A percentile compares a stretch with the other conserved stretches of the same genome.
These are phyloP conservation scores for Mimosa pudica DNA, from an alignment of 306 rosid species.

Conservation along the genomic window DNA sequence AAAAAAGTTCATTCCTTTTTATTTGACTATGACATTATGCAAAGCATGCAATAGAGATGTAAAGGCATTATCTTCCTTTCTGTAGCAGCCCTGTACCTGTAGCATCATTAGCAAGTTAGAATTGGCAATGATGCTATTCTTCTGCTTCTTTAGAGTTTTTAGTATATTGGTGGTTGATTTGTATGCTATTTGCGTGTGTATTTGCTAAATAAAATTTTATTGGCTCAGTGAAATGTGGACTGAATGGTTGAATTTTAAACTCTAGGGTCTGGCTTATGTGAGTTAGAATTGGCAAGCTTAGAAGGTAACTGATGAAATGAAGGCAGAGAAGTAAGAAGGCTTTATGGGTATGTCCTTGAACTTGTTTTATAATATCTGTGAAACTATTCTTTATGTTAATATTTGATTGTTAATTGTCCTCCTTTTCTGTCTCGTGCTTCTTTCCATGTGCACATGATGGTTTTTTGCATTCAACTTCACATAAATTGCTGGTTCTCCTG, in stretches of 20 bases:
- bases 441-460: background rate
- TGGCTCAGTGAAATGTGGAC: background rate
- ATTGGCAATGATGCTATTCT: background rate
- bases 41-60: background rate
- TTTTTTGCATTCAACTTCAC: background rate
- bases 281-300: background rate
- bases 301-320: background rate
- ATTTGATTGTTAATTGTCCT: background rate
- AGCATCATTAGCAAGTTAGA: background rate
- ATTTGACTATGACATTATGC: background rate
- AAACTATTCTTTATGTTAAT: background rate
- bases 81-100: background rate
- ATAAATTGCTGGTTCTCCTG: background rate
- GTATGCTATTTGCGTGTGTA: background rate
- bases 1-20: background rate
- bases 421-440: background rate
- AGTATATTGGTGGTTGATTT: background rate
- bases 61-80: background rate
- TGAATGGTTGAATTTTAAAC: background rate
- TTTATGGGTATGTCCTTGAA: background rate
- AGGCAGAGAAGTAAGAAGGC: background rate
- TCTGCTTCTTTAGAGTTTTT: background rate
- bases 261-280: slow-evolving; percentile 10
- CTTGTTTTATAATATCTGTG: background rate
- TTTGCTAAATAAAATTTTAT: too few species aligned